Evolutionary conservation across 139 green algal genomes (phyloP).

Genomic region (Tetradesmus lagerheimii): DNA sequence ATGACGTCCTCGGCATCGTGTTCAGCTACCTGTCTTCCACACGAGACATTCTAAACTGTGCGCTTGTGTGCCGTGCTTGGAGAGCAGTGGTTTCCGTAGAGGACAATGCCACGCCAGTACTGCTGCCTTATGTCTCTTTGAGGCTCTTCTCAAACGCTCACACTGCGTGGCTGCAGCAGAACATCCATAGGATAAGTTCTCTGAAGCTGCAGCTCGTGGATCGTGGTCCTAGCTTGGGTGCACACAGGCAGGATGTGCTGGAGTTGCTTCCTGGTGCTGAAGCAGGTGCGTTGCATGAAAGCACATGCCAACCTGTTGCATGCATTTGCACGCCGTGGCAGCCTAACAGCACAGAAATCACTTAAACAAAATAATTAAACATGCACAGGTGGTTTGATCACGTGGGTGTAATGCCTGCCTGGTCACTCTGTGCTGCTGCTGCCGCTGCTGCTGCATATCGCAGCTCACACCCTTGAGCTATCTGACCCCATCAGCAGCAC

Average conservation of each 20-base stretch:
- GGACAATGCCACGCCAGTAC: neutral
- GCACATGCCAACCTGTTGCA: neutral
- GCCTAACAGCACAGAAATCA: neutral
- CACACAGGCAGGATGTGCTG: neutral
- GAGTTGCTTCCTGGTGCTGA: neutral
- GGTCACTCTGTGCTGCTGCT: neutral
- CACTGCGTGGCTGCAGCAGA: neutral
- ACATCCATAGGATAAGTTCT: neutral
- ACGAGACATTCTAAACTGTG: neutral
- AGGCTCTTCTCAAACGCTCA: neutral
- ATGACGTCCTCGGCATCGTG: neutral
- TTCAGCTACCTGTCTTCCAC: conserved; percentile 6
- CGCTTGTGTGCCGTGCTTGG: neutral
- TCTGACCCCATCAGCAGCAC: neutral
- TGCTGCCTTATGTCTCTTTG: neutral
- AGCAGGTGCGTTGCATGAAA: neutral
- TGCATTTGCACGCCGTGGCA: neutral
- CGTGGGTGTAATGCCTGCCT: too few species aligned
- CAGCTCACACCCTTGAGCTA: neutral
- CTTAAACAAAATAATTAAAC: too few species aligned
- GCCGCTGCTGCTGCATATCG: neutral
- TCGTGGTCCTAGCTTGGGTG: neutral
- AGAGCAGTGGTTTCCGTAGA: neutral
- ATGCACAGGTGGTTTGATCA: too few species aligned
- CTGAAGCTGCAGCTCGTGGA: conserved; percentile 4